A percentile compares a stretch with the other conserved stretches of the same genome.
These are phyloP conservation scores for Diplodia sapinea DNA, from an alignment of 2,329 filamentous ascomycete species.

Conservation along the genomic window DNA sequence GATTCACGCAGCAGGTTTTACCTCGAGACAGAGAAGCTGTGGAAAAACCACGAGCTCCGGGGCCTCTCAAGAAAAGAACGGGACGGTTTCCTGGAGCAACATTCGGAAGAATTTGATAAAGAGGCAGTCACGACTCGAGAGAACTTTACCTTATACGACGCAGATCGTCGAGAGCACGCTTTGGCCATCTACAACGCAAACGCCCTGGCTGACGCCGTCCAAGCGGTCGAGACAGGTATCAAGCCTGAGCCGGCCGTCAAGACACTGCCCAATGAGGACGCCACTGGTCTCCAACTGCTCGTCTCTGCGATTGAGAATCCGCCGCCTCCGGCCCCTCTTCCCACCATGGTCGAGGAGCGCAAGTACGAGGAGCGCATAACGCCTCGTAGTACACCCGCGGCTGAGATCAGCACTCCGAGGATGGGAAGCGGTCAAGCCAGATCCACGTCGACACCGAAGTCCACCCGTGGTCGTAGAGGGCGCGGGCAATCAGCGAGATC, in stretches of 20 bases:
- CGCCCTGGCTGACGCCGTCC: conserved; percentile 43
- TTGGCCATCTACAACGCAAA: conserved; percentile 46
- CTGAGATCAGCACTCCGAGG: conserved; percentile 9
- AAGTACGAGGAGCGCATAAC: conserved; percentile 17
- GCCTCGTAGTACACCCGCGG: conserved; percentile 6
- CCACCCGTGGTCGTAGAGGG: conserved; percentile 18
- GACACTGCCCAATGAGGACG: conserved; percentile 51
- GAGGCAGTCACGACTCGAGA: conserved; percentile 33
- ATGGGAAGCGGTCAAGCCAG: conserved; percentile 13
- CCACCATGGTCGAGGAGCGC: conserved; percentile 10
- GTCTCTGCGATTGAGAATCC: conserved; percentile 42
- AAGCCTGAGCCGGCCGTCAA: conserved; percentile 32
- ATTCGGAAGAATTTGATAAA: conserved; percentile 42
- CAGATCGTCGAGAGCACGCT: conserved; percentile 49
- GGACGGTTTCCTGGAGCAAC: conserved; percentile 37
- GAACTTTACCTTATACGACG: conserved; percentile 52
- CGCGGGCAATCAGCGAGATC: conserved; percentile 23
- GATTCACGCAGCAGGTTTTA: conserved; percentile 51
- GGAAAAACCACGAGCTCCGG: conserved; percentile 39
- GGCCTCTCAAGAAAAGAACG: conserved; percentile 37
- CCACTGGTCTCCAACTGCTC: conserved; percentile 48
- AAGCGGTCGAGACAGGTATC: conserved; percentile 43
- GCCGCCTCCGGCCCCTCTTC: background rate
- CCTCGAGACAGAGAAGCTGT: conserved; percentile 47
- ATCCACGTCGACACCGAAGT: conserved; percentile 21